Evolutionary conservation across 495 filamentous ascomycete genomes (phyloP).

Genomic region (Penicillium cataractarum): DNA sequence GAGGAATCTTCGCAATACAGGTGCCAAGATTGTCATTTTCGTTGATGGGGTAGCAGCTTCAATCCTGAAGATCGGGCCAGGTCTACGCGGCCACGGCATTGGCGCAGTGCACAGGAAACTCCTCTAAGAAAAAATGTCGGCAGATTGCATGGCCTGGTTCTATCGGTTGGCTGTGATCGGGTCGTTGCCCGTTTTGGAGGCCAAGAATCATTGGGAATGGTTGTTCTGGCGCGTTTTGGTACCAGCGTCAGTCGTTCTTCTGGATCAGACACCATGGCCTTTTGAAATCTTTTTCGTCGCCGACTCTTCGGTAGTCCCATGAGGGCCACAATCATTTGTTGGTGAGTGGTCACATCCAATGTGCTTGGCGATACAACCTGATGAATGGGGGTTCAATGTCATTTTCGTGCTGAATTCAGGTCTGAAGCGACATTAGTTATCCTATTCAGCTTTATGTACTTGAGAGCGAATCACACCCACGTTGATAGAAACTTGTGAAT

Average conservation of each 20-base stretch:
- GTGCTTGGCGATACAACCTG: neutral
- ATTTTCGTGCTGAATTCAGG: neutral
- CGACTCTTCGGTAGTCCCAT: neutral
- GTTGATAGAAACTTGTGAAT: neutral
- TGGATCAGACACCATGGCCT: neutral
- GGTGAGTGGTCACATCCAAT: neutral
- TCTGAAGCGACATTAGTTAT: neutral
- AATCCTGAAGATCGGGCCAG: neutral
- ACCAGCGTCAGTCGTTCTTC: neutral
- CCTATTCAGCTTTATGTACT: neutral
- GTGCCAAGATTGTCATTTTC: too few relatives aligned
- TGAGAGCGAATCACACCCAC: neutral
- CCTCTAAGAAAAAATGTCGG: neutral
- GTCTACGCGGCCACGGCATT: neutral
- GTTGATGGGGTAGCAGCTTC: neutral
- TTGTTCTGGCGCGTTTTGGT: neutral
- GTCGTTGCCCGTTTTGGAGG: neutral
- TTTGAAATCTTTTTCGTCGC: neutral
- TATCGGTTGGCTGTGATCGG: too few relatives aligned
- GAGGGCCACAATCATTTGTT: neutral
- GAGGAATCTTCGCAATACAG: neutral
- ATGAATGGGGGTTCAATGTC: neutral
- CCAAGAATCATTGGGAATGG: neutral
- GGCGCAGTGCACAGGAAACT: neutral
- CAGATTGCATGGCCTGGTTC: neutral